Base-by-base conservation (phyloP, 2,329 filamentous ascomycete genomes). In the Conoideocrella luteorostrata region DNA sequence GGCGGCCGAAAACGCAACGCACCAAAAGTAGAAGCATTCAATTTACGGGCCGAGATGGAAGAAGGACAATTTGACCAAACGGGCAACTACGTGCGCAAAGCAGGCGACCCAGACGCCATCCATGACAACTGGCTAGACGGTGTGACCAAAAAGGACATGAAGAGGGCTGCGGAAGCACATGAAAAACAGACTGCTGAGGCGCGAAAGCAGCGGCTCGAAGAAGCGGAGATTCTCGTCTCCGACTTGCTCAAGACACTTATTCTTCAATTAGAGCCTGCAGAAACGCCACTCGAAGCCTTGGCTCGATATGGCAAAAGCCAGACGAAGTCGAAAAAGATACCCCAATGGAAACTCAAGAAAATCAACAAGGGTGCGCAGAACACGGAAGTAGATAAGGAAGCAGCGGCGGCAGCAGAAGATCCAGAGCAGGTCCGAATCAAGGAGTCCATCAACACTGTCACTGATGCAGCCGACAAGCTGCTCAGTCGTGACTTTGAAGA, bases 61-160 rank as follows among this genome's bases (percentile, higher is more conserved):
- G 91, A 97, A 54, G 93, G 93, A 1, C 77, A 82, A 10, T 98
- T 96, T 56, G 93, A 98, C 60, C 86, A 93, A 54, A 71, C 82
- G 2, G 91, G 91, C 9, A 98, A 97, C 63, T 98, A 82, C 61
- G 80, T 98, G 35, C 81, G 93, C 45, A 94, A 94, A 63, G 90
- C 90, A 0, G 78, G 70, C 7, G 93, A 98, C 56, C 88, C 88
- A 1, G 89, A 97, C 54, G 88, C 90, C 1, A 79, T 86, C 20
- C 89, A 98, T 62, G 93, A 98, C 66, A 78, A 77, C 24, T 98
- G 93, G 93, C 68, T 98, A 17, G 86, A 95, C 35, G 93, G 93
- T 0, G 70, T 96, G 17, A 93, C 85, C 52, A 96, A 95, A 62
- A 95, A 91, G 63, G 89, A 96, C 46, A 95, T 97, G 74, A 86